Conservation (phyloP, 352 stramenopile genomes). For the Globisporangium acanthophoron region DNA sequence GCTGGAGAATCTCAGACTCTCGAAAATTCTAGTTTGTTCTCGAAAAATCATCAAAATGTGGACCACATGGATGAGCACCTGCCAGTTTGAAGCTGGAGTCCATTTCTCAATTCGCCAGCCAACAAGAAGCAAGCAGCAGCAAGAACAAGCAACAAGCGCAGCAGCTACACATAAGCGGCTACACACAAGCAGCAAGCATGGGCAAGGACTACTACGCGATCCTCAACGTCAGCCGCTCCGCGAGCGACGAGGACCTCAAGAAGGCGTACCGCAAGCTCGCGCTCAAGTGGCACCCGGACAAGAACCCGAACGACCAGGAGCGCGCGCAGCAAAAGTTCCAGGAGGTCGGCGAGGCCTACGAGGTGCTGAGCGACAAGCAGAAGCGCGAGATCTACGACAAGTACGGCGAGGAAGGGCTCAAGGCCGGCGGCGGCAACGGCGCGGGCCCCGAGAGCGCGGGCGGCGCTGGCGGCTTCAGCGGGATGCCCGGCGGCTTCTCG, state of each 20-base stretch:
- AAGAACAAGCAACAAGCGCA: constrained; percentile 1
- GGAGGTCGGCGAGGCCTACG: constrained; percentile 90
- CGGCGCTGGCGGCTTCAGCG: constrained; percentile 11
- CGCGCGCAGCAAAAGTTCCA: constrained; percentile 89
- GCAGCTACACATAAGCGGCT: neutral
- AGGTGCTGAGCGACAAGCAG: constrained; percentile 91
- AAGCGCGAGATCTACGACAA: constrained; percentile 92
- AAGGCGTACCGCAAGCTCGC: constrained; percentile 88
- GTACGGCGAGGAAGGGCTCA: constrained; percentile 90
- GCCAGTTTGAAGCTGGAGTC: neutral
- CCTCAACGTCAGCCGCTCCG: constrained; percentile 58
- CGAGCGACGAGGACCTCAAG: constrained; percentile 74
- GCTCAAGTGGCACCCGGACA: constrained; percentile 91
- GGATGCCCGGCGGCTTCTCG: constrained; percentile 17
- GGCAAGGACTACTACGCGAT: constrained; percentile 86
- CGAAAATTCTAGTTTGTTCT: neutral
- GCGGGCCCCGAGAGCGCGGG: constrained; percentile 12
- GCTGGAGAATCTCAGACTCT: neutral
- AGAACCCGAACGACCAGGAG: constrained; percentile 88
- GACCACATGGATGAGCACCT: neutral
- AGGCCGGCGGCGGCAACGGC: constrained; percentile 23
- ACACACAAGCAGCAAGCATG: constrained; percentile 27
- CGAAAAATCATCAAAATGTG: neutral
- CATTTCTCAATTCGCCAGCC: constrained; percentile 10
- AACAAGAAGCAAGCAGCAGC: neutral